Base-by-base conservation (phyloP, 2,329 filamentous ascomycete genomes). In the Dactylellina cionopaga region DNA sequence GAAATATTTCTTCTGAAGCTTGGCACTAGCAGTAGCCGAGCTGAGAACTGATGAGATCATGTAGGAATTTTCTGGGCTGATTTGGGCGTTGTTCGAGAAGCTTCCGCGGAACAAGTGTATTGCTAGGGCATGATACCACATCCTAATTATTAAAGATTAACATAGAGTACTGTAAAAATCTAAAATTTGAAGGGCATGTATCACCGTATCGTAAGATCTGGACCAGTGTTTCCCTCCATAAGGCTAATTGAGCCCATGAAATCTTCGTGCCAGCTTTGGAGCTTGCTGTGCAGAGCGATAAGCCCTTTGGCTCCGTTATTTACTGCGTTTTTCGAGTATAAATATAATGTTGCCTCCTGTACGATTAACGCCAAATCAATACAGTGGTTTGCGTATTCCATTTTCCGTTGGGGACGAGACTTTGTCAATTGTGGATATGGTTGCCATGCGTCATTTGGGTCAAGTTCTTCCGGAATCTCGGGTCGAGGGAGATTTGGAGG, bases 391-490 rank as follows among this genome's bases (percentile, higher is more conserved):
- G 27, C 31, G n/a, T 54, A 29, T 11, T 59, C 66, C 11, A 64
- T 54, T 27, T 41, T 64, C 22, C 27, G 49, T 10, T 31, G 35
- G 15, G 58, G 58, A 9, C 44, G 43, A 2, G 66, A 71, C 41
- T 58, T 56, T 37, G 58, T 47, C 13, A 71, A 15, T 39, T 71
- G 66, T 0, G 66, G 66, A 22, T 71, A 71, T 19, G 66, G 66
- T n/a, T 71, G 66, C 66, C 66, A 71, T 43, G 44, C 54, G 29
- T 71, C 66, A 19, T 46, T 59, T 2, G 58, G 37, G 33, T 71
- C 51, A 15, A 58, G 27, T 33, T 71, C 31, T 1, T 59, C 58
- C 6, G 66, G 66, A 9, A 71, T 27, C 25, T 59, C 51, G 37
- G 66, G 66, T 51, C 54, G 41, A 3, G 66, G 58, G n/a, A 71